A percentile compares a stretch with the other conserved stretches of the same genome.
Evolutionary conservation across 257 asterid species (phyloP).

Genomic region (Avicennia marina): DNA sequence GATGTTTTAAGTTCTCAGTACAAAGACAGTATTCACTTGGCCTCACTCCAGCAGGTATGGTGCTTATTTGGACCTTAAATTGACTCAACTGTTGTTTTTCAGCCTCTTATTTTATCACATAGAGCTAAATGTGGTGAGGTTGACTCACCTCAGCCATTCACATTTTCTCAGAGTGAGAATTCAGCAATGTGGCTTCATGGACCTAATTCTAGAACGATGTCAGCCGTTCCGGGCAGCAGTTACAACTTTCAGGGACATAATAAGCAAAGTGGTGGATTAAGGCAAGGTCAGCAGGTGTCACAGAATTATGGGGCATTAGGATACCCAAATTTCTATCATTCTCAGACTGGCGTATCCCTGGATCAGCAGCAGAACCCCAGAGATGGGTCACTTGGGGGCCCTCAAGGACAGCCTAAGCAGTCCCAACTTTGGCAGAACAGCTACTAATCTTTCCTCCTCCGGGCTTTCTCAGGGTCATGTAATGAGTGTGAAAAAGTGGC

Average conservation of each 20-base stretch:
- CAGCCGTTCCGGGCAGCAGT: constrained; percentile 65
- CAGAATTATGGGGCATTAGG: constrained; percentile 68
- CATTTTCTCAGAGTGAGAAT: constrained; percentile 55
- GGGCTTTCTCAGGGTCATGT: constrained; percentile 33
- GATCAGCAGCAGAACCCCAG: constrained; percentile 63
- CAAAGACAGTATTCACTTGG: constrained; percentile 71
- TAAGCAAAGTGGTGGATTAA: constrained; percentile 72
- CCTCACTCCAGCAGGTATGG: constrained; percentile 82
- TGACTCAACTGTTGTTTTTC: too few species aligned
- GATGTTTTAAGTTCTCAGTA: constrained; percentile 79
- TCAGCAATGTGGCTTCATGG: constrained; percentile 87
- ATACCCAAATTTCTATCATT: constrained; percentile 71
- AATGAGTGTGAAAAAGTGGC: constrained; percentile 42
- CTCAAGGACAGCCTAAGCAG: constrained; percentile 77
- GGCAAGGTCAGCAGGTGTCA: constrained; percentile 85
- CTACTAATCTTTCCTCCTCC: constrained; percentile 46
- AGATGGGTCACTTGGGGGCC: constrained; percentile 54
- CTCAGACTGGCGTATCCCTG: constrained; percentile 56
- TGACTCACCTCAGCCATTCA: too few species aligned
- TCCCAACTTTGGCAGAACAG: constrained; percentile 80
- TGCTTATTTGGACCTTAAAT: too few species aligned
- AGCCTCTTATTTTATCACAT: neutral
- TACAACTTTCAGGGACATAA: constrained; percentile 68
- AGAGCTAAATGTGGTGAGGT: too few species aligned
- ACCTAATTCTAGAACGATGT: constrained; percentile 64